phyloP scores from a whole-genome alignment of 164 flowering plant species.

The Akebia trifoliata region DNA sequence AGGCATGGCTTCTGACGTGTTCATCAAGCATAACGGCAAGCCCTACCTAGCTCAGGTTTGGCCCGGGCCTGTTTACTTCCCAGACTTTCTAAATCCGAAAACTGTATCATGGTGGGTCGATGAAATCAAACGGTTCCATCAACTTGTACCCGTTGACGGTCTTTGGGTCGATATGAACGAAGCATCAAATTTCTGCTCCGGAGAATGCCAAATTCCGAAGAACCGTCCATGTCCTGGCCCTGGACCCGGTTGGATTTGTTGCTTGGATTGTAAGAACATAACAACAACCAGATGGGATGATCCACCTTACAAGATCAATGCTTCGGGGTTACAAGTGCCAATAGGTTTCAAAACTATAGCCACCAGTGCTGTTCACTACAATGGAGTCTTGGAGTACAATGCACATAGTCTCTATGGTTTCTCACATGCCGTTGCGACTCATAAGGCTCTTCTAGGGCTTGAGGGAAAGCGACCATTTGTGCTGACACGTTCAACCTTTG shows the following conservation, averaged over 20 bases:
- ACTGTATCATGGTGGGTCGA: slow-evolving; percentile 82
- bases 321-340: slow-evolving; percentile 56
- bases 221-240: slow-evolving; percentile 55
- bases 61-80: slow-evolving; percentile 94
- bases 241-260: slow-evolving; percentile 80
- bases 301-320: slow-evolving; percentile 97
- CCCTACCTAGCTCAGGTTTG: slow-evolving; percentile 87
- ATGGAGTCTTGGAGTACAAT: slow-evolving; percentile 79
- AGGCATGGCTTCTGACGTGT: slow-evolving; percentile 66
- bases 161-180: slow-evolving; percentile 99
- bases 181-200: slow-evolving; percentile 82
- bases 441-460: slow-evolving; percentile 60
- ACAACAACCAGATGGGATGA: slow-evolving; percentile 84
- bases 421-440: slow-evolving; percentile 74
- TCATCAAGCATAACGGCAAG: slow-evolving; percentile 73
- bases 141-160: slow-evolving; percentile 89
- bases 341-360: slow-evolving; percentile 89
- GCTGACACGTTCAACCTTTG: slow-evolving; percentile 74
- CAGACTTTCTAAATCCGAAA: slow-evolving; percentile 86
- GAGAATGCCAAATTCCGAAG: slow-evolving; percentile 63
- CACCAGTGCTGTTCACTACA: slow-evolving; percentile 85
- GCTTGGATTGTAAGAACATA: slow-evolving; percentile 89
- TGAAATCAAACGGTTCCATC: slow-evolving; percentile 68
- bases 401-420: slow-evolving; percentile 94
- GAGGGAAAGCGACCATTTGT: slow-evolving; percentile 82